Evolutionary conservation across 2,329 filamentous ascomycete species (phyloP).

Genomic region (Exophiala bonariae): DNA sequence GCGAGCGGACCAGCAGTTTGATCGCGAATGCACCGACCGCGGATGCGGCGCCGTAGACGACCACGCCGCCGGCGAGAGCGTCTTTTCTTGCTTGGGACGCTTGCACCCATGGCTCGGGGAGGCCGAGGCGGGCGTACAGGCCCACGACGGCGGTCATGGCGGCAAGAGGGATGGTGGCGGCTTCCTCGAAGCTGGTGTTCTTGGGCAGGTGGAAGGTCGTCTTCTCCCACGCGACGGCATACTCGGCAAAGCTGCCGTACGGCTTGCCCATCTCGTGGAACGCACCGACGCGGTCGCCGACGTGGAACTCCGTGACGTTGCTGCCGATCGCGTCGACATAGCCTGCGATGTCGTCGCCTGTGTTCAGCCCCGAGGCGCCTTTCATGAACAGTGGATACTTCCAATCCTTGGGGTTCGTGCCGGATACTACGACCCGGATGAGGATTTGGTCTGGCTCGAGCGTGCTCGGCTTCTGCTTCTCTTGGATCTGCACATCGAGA

Average conservation of each 20-base stretch:
- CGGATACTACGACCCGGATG: slow-evolving; percentile 43
- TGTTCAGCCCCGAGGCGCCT: slow-evolving; percentile 34
- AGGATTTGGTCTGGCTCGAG: slow-evolving; percentile 36
- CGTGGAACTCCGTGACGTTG: slow-evolving; percentile 54
- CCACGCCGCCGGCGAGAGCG: slow-evolving; percentile 31
- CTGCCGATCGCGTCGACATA: slow-evolving; percentile 53
- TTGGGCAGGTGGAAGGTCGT: slow-evolving; percentile 58
- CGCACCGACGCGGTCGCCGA: slow-evolving; percentile 55
- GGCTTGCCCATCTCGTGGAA: slow-evolving; percentile 52
- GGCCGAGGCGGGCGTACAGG: slow-evolving; percentile 17
- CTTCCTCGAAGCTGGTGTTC: slow-evolving; percentile 55
- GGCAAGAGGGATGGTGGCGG: slow-evolving; percentile 22
- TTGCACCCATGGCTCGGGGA: slow-evolving; percentile 23
- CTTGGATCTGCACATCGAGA: slow-evolving; percentile 29
- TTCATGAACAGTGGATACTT: slow-evolving; percentile 25
- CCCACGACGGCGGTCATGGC: slow-evolving; percentile 24
- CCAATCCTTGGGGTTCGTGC: slow-evolving; percentile 55
- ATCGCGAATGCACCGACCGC: slow-evolving; percentile 61
- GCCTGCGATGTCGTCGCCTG: slow-evolving; percentile 55
- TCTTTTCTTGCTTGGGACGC: slow-evolving; percentile 19
- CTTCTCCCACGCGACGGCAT: slow-evolving; percentile 54
- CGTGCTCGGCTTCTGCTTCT: slow-evolving; percentile 44
- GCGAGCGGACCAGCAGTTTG: slow-evolving; percentile 55
- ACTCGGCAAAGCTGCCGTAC: slow-evolving; percentile 57
- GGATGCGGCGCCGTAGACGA: slow-evolving; percentile 58